These are phyloP conservation scores for Aspergillus niger DNA, from an alignment of 2,329 filamentous ascomycete species.

Conservation along the genomic window DNA sequence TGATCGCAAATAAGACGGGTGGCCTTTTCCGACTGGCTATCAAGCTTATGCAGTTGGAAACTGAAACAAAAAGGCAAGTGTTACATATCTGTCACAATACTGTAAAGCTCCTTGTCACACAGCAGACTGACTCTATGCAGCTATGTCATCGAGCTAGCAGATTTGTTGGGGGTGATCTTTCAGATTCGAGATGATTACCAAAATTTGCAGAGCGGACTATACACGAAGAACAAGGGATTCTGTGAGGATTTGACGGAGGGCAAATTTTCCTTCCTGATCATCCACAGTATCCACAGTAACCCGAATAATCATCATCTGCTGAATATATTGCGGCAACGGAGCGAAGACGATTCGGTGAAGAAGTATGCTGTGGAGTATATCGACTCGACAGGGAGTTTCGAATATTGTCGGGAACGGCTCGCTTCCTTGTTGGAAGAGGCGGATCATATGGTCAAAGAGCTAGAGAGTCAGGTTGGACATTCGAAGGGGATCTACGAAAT, in stretches of 20 bases:
- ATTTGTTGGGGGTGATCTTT: constrained; percentile 40
- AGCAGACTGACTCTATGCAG: constrained; percentile 2
- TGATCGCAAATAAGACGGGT: constrained; percentile 48
- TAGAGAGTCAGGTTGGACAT: background rate
- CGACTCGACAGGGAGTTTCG: constrained; percentile 81
- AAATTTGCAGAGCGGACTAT: constrained; percentile 67
- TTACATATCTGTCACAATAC: too few relatives aligned
- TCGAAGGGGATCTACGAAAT: background rate
- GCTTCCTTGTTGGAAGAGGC: background rate
- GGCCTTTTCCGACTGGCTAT: constrained; percentile 43
- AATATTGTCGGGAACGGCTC: constrained; percentile 53
- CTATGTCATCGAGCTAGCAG: constrained; percentile 64
- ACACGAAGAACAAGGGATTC: constrained; percentile 82
- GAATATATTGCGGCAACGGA: constrained; percentile 87
- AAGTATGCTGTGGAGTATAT: constrained; percentile 83
- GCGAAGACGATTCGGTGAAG: constrained; percentile 79
- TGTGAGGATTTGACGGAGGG: constrained; percentile 93
- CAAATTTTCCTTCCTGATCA: constrained; percentile 92
- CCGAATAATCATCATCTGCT: constrained; percentile 64
- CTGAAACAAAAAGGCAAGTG: constrained; percentile 17
- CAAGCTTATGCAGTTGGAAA: constrained; percentile 40
- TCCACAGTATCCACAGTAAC: constrained; percentile 77
- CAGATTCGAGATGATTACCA: constrained; percentile 69
- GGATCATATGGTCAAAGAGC: background rate
- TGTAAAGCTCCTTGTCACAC: background rate